Percentiles rank a stretch among this genome's conserved stretches.
These are phyloP conservation scores for Wickerhamomyces sydowiorum DNA, from an alignment of 805 yeast genomes.

Conservation along the genomic window DNA sequence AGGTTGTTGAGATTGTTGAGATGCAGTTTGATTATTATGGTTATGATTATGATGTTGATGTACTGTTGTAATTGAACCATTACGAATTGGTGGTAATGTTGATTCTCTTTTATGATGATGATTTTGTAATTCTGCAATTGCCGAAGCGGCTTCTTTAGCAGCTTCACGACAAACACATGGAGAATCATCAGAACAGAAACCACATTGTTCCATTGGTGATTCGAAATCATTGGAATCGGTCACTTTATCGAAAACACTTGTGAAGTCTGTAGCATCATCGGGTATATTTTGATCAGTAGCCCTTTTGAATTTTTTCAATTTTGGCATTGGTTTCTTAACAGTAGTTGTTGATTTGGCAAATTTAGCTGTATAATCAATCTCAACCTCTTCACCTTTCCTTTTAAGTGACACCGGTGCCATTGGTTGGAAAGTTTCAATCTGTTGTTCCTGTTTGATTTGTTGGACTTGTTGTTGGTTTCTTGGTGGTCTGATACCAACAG, in stretches of 20 bases:
- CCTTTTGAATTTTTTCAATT: constrained; percentile 15
- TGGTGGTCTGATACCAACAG: constrained; percentile 24
- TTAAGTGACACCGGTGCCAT: constrained; percentile 62
- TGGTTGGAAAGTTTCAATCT: constrained; percentile 45
- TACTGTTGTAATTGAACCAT: neutral
- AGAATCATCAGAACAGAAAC: constrained; percentile 88
- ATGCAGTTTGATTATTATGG: neutral
- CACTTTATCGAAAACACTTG: constrained; percentile 15
- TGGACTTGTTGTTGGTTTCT: constrained; percentile 11
- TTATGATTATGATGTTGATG: neutral
- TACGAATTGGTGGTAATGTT: constrained; percentile 36
- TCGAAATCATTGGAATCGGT: constrained; percentile 32
- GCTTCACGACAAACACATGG: constrained; percentile 91
- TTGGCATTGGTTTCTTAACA: constrained; percentile 21
- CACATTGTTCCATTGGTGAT: constrained; percentile 71
- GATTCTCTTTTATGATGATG: constrained; percentile 19
- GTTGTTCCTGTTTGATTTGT: constrained; percentile 16
- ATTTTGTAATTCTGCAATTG: constrained; percentile 22
- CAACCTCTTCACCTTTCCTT: constrained; percentile 30
- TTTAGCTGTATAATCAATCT: constrained; percentile 56
- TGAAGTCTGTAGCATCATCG: constrained; percentile 11
- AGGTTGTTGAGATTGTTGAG: neutral
- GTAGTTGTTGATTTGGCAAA: constrained; percentile 25
- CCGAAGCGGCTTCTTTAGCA: constrained; percentile 35
- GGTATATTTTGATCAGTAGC: neutral